Percentiles rank a stretch among this genome's conserved stretches.
These are phyloP conservation scores for Vanrija humicola DNA, from an alignment of 1,284 basidiomycete species.

Conservation along the genomic window DNA sequence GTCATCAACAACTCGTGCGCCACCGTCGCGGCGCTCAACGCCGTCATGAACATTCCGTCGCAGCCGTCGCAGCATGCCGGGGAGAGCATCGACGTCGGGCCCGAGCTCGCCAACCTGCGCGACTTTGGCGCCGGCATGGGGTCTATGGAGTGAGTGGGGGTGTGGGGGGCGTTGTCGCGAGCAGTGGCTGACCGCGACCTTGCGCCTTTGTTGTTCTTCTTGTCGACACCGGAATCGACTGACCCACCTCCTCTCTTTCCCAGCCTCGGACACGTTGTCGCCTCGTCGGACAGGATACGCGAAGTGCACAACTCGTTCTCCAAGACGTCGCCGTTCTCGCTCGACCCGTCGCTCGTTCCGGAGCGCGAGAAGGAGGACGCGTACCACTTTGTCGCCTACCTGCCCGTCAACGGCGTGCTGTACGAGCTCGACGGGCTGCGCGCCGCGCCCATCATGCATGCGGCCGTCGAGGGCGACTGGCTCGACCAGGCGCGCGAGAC, in stretches of 20 bases:
- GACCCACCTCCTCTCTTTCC: conserved; percentile 7
- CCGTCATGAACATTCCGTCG: conserved; percentile 69
- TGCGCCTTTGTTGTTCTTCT: not conserved
- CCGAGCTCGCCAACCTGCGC: conserved; percentile 68
- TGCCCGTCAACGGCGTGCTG: conserved; percentile 72
- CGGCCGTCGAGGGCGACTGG: conserved; percentile 63
- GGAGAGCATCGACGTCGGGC: conserved; percentile 14
- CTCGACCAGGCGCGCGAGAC: conserved; percentile 71
- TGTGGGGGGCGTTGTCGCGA: not conserved
- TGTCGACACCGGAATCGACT: too few relatives aligned
- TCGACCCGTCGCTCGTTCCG: conserved; percentile 59
- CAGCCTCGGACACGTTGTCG: conserved; percentile 76
- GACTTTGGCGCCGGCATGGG: conserved; percentile 80
- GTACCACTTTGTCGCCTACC: conserved; percentile 88
- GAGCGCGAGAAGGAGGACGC: conserved; percentile 75
- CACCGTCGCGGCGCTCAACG: conserved; percentile 86
- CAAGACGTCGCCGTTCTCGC: conserved; percentile 72
- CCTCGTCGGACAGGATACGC: conserved; percentile 77
- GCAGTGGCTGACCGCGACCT: too few relatives aligned
- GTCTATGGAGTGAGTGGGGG: conserved; percentile 55
- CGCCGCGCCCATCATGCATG: conserved; percentile 71
- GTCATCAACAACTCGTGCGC: conserved; percentile 93
- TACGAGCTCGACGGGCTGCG: conserved; percentile 91
- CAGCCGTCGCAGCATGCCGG: not conserved
- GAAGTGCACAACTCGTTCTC: conserved; percentile 80